Conservation (phyloP, 179 eudicot species). For the Silene coronaria region DNA sequence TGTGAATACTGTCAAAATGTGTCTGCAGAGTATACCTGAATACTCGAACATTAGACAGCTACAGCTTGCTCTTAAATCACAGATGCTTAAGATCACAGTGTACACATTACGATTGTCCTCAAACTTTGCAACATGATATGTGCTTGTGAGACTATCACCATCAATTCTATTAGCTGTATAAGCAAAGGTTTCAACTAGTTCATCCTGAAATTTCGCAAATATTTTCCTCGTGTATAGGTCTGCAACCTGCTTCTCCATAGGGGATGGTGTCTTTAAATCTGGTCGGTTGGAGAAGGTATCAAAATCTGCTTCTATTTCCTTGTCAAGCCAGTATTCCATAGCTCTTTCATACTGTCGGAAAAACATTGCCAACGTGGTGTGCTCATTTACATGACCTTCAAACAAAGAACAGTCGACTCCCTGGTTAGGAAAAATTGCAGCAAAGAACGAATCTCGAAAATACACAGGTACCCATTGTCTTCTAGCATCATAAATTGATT, state of each 20-base stretch:
- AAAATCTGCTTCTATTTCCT: conserved; percentile 75
- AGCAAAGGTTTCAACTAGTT: conserved; percentile 83
- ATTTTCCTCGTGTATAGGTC: conserved; percentile 64
- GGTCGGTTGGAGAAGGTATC: conserved; percentile 62
- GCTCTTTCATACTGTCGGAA: conserved; percentile 90
- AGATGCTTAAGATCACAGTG: conserved; percentile 49
- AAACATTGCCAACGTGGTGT: conserved; percentile 70
- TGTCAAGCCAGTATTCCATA: conserved; percentile 64
- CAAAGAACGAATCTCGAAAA: conserved; percentile 74
- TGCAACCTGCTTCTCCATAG: conserved; percentile 92
- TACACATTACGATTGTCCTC: conserved; percentile 73
- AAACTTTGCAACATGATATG: conserved; percentile 71
- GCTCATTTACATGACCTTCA: conserved; percentile 67
- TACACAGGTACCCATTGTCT: conserved; percentile 77
- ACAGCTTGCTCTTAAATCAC: conserved; percentile 67
- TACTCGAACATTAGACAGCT: conserved; percentile 90
- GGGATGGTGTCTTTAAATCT: conserved; percentile 70
- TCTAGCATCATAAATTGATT: conserved; percentile 52
- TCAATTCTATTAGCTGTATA: conserved; percentile 80
- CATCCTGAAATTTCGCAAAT: conserved; percentile 79
- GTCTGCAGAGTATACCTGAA: conserved; percentile 81
- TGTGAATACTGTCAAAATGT: conserved; percentile 78
- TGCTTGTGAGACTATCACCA: conserved; percentile 54
- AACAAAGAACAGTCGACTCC: conserved; percentile 59
- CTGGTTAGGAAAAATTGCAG: conserved; percentile 49